Conservation (phyloP, 1,284 basidiomycete species). For the Melanopsichium pennsylvanicum region DNA sequence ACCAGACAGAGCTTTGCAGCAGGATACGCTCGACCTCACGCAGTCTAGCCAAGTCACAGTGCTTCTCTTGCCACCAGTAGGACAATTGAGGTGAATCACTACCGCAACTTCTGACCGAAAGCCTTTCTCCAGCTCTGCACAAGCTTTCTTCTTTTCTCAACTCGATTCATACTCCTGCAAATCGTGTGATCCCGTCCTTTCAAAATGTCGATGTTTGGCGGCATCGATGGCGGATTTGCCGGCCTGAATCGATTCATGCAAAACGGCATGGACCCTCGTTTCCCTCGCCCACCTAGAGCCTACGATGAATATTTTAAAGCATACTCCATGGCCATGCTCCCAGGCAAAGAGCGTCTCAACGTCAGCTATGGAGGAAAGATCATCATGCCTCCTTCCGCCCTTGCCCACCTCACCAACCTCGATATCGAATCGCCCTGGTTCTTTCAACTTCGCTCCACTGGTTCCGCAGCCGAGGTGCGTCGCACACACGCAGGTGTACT, state of each 20-base stretch:
- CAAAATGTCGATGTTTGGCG: slow-evolving; percentile 37
- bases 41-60: too few relatives aligned
- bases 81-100: too few relatives aligned
- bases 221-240: slow-evolving; percentile 32
- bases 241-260: slow-evolving; percentile 46
- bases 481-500: slow-evolving; percentile 93
- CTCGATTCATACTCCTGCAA: too few relatives aligned
- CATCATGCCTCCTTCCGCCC: slow-evolving; percentile 94
- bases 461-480: slow-evolving; percentile 37
- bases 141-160: too few relatives aligned
- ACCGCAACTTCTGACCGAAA: too few relatives aligned
- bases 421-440: slow-evolving; percentile 95
- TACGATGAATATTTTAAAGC: slow-evolving; percentile 69
- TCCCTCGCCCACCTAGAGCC: slow-evolving; percentile 55
- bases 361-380: slow-evolving; percentile 97
- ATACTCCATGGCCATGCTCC: slow-evolving; percentile 85
- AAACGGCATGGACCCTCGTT: slow-evolving; percentile 48
- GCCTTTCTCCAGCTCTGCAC: too few relatives aligned
- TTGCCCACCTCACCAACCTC: slow-evolving; percentile 84
- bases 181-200: not conserved
- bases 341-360: slow-evolving; percentile 81
- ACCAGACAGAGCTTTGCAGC: too few relatives aligned
- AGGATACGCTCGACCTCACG: too few relatives aligned
- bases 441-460: slow-evolving; percentile 90
- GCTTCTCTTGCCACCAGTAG: too few relatives aligned